phyloP scores from a whole-genome alignment of 495 filamentous ascomycete species.

The Physcia stellaris region DNA sequence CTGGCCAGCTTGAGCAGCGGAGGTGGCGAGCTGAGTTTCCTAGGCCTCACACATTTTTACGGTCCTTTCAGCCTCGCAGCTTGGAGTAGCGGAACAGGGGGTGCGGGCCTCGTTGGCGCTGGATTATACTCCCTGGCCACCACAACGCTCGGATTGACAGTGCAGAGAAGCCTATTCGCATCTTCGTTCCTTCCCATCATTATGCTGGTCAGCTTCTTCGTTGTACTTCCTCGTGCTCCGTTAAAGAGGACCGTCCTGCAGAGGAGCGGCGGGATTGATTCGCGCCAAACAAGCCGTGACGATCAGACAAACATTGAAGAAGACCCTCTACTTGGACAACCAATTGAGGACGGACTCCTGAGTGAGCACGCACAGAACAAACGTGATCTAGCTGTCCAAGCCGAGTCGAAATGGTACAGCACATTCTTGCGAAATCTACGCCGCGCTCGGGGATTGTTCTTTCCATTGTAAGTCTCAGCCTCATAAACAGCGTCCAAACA shows the following conservation, averaged over 20 bases:
- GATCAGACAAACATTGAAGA: too few relatives aligned
- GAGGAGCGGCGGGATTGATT: not conserved
- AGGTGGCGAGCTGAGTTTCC: slow-evolving; percentile 75
- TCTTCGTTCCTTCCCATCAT: slow-evolving; percentile 66
- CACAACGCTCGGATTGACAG: slow-evolving; percentile 56
- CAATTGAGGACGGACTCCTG: slow-evolving; percentile 21
- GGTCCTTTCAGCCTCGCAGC: slow-evolving; percentile 79
- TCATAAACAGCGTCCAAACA: too few relatives aligned
- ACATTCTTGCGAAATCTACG: slow-evolving; percentile 35
- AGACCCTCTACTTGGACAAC: too few relatives aligned
- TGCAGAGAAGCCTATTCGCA: slow-evolving; percentile 55
- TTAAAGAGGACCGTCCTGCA: slow-evolving; percentile 21
- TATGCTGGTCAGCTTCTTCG: slow-evolving; percentile 79
- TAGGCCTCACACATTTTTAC: slow-evolving; percentile 87
- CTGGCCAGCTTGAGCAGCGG: slow-evolving; percentile 75
- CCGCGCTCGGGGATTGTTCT: slow-evolving; percentile 41
- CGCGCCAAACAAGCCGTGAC: not conserved
- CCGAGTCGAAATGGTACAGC: slow-evolving; percentile 21
- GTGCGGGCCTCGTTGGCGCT: slow-evolving; percentile 74
- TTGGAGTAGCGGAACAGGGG: slow-evolving; percentile 90
- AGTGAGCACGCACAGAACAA: slow-evolving; percentile 23
- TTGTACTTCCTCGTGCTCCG: slow-evolving; percentile 52
- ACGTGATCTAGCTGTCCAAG: slow-evolving; percentile 10
- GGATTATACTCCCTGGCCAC: slow-evolving; percentile 78
- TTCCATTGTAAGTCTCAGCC: slow-evolving; percentile 46